phyloP scores from a whole-genome alignment of 352 stramenopile species.

The Phytophthora constricta region DNA sequence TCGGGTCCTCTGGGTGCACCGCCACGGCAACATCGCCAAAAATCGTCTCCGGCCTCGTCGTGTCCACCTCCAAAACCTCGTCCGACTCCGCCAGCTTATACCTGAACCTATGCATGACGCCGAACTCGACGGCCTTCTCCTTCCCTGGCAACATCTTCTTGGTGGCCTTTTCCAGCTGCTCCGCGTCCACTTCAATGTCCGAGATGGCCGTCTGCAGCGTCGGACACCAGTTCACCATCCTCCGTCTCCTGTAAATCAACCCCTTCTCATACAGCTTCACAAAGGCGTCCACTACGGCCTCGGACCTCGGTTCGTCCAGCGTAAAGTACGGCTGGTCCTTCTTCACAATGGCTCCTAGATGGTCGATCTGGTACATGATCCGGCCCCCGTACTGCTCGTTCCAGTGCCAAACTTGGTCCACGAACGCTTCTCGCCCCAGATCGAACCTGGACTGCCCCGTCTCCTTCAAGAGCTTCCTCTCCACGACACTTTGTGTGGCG shows the following conservation, averaged over 20 bases:
- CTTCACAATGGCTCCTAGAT: constrained; percentile 95
- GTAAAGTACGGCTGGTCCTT: constrained; percentile 98
- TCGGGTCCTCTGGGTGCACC: constrained; percentile 95
- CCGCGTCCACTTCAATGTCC: constrained; percentile 98
- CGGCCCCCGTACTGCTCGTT: constrained; percentile 97
- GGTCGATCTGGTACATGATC: constrained; percentile 96
- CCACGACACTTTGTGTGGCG: constrained; percentile 98
- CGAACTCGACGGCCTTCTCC: constrained; percentile 76
- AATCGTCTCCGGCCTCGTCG: constrained; percentile 98
- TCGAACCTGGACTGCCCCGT: constrained; percentile 91
- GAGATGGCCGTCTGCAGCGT: constrained; percentile 96
- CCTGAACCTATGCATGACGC: constrained; percentile 82
- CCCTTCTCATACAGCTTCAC: constrained; percentile 96
- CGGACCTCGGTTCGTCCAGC: constrained; percentile 95
- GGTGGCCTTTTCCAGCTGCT: constrained; percentile 94
- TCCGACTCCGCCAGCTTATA: constrained; percentile 74
- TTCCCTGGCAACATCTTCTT: constrained; percentile 80
- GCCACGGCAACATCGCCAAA: constrained; percentile 98
- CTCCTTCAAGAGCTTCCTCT: constrained; percentile 98
- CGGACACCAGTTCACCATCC: constrained; percentile 98
- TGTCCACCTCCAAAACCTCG: constrained; percentile 94
- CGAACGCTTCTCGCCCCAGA: constrained; percentile 97
- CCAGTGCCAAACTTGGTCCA: constrained; percentile 98
- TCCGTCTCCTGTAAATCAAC: constrained; percentile 95
- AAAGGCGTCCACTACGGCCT: constrained; percentile 72